phyloP scores from a whole-genome alignment of 1,284 basidiomycete species.

The Boletus subluridellus region DNA sequence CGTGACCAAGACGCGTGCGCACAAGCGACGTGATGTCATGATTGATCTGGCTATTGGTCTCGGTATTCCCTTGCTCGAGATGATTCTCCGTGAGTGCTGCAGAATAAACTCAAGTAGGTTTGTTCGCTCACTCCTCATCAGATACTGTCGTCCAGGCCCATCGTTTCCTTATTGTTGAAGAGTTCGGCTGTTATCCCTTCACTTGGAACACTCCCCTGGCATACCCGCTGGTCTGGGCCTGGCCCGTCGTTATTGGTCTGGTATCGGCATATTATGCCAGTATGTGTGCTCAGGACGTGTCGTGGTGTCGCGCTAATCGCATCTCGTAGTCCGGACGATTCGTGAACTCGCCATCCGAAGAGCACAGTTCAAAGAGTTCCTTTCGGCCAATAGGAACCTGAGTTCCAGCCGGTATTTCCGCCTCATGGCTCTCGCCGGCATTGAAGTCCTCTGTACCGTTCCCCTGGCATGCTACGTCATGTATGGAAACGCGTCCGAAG shows the following conservation, averaged over 20 bases:
- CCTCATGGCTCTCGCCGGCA: slow-evolving; percentile 45
- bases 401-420: slow-evolving; percentile 46
- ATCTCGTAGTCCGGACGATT: slow-evolving; percentile 22
- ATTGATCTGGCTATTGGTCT: slow-evolving; percentile 48
- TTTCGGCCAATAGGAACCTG: slow-evolving; percentile 30
- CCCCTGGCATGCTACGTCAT: slow-evolving; percentile 33
- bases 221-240: slow-evolving; percentile 17
- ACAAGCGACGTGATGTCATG: slow-evolving; percentile 35
- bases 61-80: slow-evolving; percentile 46
- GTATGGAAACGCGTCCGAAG: slow-evolving; percentile 23
- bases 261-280: slow-evolving; percentile 27
- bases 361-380: slow-evolving; percentile 32
- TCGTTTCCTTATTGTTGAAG: slow-evolving; percentile 39
- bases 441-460: slow-evolving; percentile 36
- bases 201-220: slow-evolving; percentile 30
- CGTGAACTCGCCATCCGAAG: slow-evolving; percentile 28
- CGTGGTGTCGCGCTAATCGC: not conserved
- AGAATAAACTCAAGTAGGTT: not conserved
- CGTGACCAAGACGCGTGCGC: slow-evolving; percentile 33
- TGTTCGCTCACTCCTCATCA: slow-evolving; percentile 5
- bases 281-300: slow-evolving; percentile 8
- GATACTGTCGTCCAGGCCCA: slow-evolving; percentile 37
- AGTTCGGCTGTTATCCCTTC: slow-evolving; percentile 37
- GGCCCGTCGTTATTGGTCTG: slow-evolving; percentile 30
- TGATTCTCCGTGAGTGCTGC: slow-evolving; percentile 47